These are phyloP conservation scores for Thielaviopsis punctulata DNA, from an alignment of 2,329 filamentous ascomycete species.

Conservation along the genomic window DNA sequence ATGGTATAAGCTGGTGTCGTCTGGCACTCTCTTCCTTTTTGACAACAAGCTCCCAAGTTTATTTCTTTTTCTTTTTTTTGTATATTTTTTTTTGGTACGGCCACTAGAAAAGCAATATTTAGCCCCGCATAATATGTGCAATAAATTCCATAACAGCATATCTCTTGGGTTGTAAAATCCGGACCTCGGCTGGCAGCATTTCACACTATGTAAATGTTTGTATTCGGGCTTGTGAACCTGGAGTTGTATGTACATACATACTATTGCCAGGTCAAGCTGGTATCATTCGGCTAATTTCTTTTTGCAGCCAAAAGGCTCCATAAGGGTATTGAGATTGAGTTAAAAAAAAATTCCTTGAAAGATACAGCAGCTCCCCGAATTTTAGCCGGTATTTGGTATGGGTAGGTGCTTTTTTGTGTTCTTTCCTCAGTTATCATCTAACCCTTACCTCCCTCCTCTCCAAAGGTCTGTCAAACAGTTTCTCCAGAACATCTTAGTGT, in stretches of 20 bases:
- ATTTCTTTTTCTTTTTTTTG: no score
- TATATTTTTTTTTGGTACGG: not conserved
- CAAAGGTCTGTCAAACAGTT: no score
- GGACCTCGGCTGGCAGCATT: not conserved
- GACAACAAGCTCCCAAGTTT: not conserved
- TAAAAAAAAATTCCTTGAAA: no score
- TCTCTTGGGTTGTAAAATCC: not conserved
- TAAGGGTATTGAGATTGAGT: no score
- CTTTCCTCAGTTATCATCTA: no score
- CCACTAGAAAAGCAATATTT: not conserved
- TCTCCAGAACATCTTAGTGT: no score
- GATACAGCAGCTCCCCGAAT: no score
- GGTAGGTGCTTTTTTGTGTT: no score
- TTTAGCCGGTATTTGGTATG: no score
- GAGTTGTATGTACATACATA: not conserved
- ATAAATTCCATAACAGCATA: not conserved
- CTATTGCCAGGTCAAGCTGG: not conserved
- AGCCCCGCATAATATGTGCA: not conserved
- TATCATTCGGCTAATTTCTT: no score
- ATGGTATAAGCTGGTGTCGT: not conserved
- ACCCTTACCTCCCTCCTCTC: no score
- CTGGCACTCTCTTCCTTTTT: not conserved
- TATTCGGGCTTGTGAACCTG: not conserved
- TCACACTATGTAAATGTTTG: not conserved
- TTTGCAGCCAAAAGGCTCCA: no score